Conservation (phyloP, 352 stramenopile genomes). For the Globisporangium radiosum region DNA sequence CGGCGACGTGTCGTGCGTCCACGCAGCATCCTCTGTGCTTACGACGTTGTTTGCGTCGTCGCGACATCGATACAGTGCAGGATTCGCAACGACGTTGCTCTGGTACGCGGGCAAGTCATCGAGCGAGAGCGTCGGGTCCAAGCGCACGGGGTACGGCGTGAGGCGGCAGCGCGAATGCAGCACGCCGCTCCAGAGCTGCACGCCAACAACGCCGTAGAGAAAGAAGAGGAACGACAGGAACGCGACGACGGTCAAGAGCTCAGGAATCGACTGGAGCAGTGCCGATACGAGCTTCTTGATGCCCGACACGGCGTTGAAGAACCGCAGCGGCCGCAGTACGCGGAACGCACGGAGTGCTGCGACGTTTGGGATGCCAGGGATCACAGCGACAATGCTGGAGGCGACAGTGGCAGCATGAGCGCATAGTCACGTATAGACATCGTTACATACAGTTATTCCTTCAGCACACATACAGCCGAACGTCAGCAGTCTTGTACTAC, state of each 20-base stretch:
- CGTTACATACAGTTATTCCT: too few species aligned
- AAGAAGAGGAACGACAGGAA: slow-evolving; percentile 82
- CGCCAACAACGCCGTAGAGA: slow-evolving; percentile 75
- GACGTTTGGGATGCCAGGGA: slow-evolving; percentile 38
- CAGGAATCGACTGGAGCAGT: slow-evolving; percentile 68
- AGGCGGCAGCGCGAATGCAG: slow-evolving; percentile 60
- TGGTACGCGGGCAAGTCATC: slow-evolving; percentile 27
- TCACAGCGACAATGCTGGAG: slow-evolving; percentile 24
- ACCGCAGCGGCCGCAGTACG: slow-evolving; percentile 45
- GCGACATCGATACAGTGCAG: slow-evolving; percentile 23
- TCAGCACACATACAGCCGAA: too few species aligned
- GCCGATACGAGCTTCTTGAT: slow-evolving; percentile 77
- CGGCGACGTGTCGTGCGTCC: slow-evolving; percentile 39
- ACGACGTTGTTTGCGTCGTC: slow-evolving; percentile 26
- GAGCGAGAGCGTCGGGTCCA: slow-evolving; percentile 30
- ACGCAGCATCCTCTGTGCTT: slow-evolving; percentile 20
- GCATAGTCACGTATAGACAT: too few species aligned
- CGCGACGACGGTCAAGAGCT: slow-evolving; percentile 69
- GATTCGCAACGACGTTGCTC: slow-evolving; percentile 22
- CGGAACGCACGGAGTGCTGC: slow-evolving; percentile 42
- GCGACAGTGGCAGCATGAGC: background rate
- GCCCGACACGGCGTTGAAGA: slow-evolving; percentile 51
- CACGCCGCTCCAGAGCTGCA: slow-evolving; percentile 76
- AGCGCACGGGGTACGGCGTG: slow-evolving; percentile 50
- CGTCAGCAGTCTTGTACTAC: background rate